phyloP scores from a whole-genome alignment of 208 protist genomes.

The Acanthamoeba comandoni region DNA sequence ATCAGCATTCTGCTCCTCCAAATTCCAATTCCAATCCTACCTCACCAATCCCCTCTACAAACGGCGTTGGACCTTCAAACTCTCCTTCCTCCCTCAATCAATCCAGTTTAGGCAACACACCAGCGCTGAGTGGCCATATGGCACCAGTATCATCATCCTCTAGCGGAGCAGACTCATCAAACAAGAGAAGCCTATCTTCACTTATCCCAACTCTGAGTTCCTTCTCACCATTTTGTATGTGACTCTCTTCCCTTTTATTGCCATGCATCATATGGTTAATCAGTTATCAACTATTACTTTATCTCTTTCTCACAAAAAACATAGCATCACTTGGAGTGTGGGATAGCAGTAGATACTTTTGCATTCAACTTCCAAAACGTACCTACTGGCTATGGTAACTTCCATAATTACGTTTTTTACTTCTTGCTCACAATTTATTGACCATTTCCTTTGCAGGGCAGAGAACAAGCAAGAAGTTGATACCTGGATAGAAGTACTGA shows the following conservation, averaged over 20 bases:
- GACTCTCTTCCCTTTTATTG: not conserved
- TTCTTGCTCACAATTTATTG: too few species aligned
- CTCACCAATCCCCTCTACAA: too few species aligned
- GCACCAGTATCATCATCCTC: too few species aligned
- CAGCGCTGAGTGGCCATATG: too few species aligned
- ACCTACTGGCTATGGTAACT: slow-evolving; percentile 52
- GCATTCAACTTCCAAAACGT: slow-evolving; percentile 19
- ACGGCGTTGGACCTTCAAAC: too few species aligned
- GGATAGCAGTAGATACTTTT: slow-evolving; percentile 69
- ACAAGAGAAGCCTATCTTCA: too few species aligned
- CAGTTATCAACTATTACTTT: not conserved
- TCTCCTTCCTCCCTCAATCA: too few species aligned
- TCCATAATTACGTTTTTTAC: too few species aligned
- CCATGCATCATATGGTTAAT: not conserved
- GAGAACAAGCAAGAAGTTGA: slow-evolving; percentile 69
- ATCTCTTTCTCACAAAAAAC: not conserved
- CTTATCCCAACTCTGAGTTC: not conserved
- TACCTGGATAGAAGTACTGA: slow-evolving; percentile 50
- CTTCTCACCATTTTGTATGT: slow-evolving; percentile 33
- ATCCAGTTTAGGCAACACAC: too few species aligned
- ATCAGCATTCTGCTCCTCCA: too few species aligned
- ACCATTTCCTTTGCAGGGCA: not conserved
- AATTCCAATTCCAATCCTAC: too few species aligned
- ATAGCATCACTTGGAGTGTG: slow-evolving; percentile 44
- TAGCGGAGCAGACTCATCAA: too few species aligned